These are phyloP conservation scores for Craspedostauros australis DNA, from an alignment of 108 stramenopile genomes.

Conservation along the genomic window DNA sequence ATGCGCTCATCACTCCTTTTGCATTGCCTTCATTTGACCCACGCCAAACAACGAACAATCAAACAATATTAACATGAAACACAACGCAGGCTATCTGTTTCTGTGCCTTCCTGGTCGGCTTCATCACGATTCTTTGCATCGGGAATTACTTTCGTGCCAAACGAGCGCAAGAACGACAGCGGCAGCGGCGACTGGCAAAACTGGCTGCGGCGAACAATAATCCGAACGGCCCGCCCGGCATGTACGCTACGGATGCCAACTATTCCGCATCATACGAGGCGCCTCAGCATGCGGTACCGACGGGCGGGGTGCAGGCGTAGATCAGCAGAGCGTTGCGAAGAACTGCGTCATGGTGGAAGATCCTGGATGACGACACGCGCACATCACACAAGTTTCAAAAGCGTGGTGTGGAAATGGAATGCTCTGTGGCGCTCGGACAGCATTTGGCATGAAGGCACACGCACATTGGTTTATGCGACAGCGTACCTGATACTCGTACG, in stretches of 20 bases:
- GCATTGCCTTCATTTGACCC: conserved; percentile 1
- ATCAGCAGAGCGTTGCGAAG: neutral
- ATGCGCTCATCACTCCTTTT: neutral
- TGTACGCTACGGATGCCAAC: conserved; percentile 31
- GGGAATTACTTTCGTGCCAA: conserved; percentile 88
- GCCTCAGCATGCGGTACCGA: conserved; percentile 21
- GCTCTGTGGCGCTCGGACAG: no score
- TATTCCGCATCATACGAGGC: conserved; percentile 36
- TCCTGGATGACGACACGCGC: no score
- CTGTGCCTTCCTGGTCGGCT: conserved; percentile 78
- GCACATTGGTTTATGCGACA: no score
- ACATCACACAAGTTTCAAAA: no score
- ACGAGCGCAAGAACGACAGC: conserved; percentile 82
- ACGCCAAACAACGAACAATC: no score
- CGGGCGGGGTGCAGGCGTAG: conserved; percentile 20
- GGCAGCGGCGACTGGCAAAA: conserved; percentile 74
- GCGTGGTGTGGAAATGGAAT: no score
- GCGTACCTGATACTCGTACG: no score
- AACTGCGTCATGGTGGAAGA: no score
- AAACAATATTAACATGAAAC: neutral
- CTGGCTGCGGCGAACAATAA: conserved; percentile 36
- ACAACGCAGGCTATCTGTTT: conserved; percentile 71
- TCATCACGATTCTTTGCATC: conserved; percentile 83
- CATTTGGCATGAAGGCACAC: no score
- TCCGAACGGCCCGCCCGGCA: conserved; percentile 12